Evolutionary conservation across 192 early-diverging fungal genomes (phyloP).

Genomic region (Backusella luteola): DNA sequence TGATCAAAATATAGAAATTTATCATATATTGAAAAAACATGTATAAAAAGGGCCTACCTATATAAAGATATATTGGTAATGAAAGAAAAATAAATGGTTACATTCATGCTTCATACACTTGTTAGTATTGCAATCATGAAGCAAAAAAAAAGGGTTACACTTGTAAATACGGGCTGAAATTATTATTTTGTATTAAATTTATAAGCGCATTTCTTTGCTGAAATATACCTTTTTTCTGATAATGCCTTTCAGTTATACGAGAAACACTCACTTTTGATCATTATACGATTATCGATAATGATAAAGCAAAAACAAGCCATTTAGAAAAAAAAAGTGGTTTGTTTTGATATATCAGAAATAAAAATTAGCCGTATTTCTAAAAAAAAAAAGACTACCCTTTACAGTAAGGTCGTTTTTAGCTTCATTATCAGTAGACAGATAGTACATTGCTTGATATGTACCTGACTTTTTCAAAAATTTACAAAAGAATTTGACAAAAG

Average conservation of each 20-base stretch:
- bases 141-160: background rate
- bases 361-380: background rate
- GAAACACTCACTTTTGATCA: background rate
- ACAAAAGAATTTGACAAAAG: too few relatives aligned
- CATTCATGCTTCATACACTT: background rate
- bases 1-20: background rate
- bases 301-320: background rate
- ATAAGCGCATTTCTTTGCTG: too few relatives aligned
- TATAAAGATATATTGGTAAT: too few relatives aligned
- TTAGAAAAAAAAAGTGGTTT: background rate
- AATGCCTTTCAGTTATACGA: background rate
- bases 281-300: background rate
- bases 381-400: background rate
- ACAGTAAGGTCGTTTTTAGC: background rate
- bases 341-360: background rate
- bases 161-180: background rate
- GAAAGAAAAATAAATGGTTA: too few relatives aligned
- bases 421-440: background rate
- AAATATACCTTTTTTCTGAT: background rate
- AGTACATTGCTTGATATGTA: background rate
- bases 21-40: too few relatives aligned
- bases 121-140: background rate
- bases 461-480: background rate
- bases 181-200: too few relatives aligned
- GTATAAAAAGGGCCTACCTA: too few relatives aligned